These are phyloP conservation scores for Arabidopsis lyrata DNA, from an alignment of 441 rosid species.

Conservation along the genomic window DNA sequence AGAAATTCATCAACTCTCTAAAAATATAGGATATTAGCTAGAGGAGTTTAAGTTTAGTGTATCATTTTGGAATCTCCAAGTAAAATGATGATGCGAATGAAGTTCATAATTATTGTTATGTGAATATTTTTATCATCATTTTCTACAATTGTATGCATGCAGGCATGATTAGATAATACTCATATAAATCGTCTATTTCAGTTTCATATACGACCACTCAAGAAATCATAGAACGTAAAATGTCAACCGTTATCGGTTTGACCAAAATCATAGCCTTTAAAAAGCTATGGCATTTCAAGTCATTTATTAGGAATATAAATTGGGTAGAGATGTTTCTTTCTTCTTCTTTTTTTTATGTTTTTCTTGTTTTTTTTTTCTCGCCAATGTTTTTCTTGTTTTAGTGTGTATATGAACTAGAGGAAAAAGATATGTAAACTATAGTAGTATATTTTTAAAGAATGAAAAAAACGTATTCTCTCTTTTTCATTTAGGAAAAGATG, in stretches of 20 bases:
- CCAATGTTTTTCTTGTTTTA: conserved; percentile 17
- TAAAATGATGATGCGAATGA: neutral
- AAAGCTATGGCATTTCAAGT: conserved; percentile 6
- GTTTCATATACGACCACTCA: neutral
- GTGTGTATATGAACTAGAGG: conserved; percentile 4
- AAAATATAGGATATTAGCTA: neutral
- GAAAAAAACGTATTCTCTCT: neutral
- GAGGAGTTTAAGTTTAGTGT: neutral
- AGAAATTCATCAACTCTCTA: neutral
- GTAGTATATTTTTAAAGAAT: too few relatives aligned
- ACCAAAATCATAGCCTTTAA: conserved; percentile 1
- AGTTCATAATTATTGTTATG: neutral
- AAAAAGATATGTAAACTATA: neutral
- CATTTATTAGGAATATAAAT: conserved; percentile 31
- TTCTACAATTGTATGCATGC: neutral
- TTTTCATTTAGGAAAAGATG: neutral
- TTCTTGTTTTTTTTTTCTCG: too few relatives aligned
- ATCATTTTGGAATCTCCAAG: neutral
- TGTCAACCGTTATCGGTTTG: conserved; percentile 21
- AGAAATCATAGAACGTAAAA: neutral
- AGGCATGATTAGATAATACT: too few relatives aligned
- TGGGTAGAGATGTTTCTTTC: conserved; percentile 10
- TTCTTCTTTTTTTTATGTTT: too few relatives aligned
- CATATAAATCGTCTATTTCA: too few relatives aligned
- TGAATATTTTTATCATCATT: neutral